A percentile compares a stretch with the other conserved stretches of the same genome.
Conservation (phyloP, 352 stramenopile genomes). For the Phytopythium vexans region DNA sequence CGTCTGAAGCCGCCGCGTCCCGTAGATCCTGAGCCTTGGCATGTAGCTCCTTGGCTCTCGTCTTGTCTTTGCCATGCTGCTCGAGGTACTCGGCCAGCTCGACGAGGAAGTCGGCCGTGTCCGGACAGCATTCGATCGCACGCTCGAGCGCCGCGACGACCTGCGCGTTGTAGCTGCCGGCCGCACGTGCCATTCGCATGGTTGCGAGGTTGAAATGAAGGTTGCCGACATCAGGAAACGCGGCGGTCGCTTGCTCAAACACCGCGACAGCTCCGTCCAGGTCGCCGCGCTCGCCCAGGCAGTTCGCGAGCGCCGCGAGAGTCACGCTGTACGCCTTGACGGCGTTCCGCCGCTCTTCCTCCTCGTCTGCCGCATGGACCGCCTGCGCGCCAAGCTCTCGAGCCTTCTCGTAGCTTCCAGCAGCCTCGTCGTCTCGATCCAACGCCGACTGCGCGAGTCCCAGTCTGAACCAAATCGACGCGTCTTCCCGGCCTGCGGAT, state of each 20-base stretch:
- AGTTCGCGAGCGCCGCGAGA: slow-evolving; percentile 50
- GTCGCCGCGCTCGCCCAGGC: slow-evolving; percentile 50
- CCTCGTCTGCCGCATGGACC: slow-evolving; percentile 12
- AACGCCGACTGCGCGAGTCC: slow-evolving; percentile 33
- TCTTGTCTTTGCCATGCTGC: slow-evolving; percentile 11
- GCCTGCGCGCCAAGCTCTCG: slow-evolving; percentile 21
- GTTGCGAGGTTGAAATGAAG: slow-evolving; percentile 69
- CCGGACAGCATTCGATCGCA: slow-evolving; percentile 35
- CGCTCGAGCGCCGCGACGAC: slow-evolving; percentile 31
- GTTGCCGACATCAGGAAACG: slow-evolving; percentile 43
- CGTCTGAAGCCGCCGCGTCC: slow-evolving; percentile 2
- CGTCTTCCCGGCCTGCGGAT: slow-evolving; percentile 27
- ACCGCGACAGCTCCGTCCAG: slow-evolving; percentile 41
- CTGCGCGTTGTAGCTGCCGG: slow-evolving; percentile 20
- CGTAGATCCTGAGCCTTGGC: slow-evolving; percentile 15
- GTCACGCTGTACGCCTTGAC: slow-evolving; percentile 49
- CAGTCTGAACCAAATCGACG: slow-evolving; percentile 53
- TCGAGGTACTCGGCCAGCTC: slow-evolving; percentile 43
- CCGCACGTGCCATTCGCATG: slow-evolving; percentile 53
- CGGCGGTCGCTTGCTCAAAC: slow-evolving; percentile 34
- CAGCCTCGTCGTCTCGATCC: slow-evolving; percentile 29
- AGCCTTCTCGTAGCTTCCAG: slow-evolving; percentile 30
- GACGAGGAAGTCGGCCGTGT: slow-evolving; percentile 47
- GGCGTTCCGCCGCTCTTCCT: slow-evolving; percentile 14
- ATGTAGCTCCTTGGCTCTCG: slow-evolving; percentile 11